Base-by-base conservation (phyloP, 169 alveolate genomes). In the Theileria equi region DNA sequence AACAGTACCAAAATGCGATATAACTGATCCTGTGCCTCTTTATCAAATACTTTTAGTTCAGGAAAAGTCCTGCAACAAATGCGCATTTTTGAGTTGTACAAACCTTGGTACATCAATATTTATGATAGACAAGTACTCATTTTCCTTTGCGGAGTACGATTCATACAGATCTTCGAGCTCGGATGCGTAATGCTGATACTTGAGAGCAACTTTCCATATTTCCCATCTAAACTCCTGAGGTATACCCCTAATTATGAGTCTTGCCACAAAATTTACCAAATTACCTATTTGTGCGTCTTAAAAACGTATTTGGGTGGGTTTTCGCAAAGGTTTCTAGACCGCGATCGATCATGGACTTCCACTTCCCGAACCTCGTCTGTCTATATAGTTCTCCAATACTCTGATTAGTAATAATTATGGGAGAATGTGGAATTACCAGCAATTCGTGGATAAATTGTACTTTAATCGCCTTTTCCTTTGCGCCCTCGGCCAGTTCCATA, bases 161-260 rank as follows among this genome's bases (percentile, higher is more conserved):
- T 66, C 69, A 28, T 77, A 77, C 32, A 62, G 10, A 5, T 59
- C 29, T 0, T 66, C 54, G 10, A 55, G 44, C 21, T 25, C 19
- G 6, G 73, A 26, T 6, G 25, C 31, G 36, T 64, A 64, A 25
- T 53, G 64, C 32, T 74, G 49, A 32, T 50, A 74, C 17, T 49
- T 74, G 23, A 74, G 54, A 21, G 84, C 84, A 48, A 74, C 84
- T 50, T 74, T 74, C 91, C 91, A 84, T 45, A 77, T 79, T 59
- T 41, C 84, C 91, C 91, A 84, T 32, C 91, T 80, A 35, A 32
- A 84, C 25, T 81, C 57, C 44, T 84, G 91, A 26, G 91, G 91
- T 8, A 81, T 80, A n/a, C 91, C 91, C 55, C 91, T 80, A 34
- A 41, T 60, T 21, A 8, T 60, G 17, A 25, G 2, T 29, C 3